Evolutionary conservation across 345 rosid species (phyloP), one percentile per base, ranked within the genome.

Genomic region (Eucalyptus caleyi): DNA sequence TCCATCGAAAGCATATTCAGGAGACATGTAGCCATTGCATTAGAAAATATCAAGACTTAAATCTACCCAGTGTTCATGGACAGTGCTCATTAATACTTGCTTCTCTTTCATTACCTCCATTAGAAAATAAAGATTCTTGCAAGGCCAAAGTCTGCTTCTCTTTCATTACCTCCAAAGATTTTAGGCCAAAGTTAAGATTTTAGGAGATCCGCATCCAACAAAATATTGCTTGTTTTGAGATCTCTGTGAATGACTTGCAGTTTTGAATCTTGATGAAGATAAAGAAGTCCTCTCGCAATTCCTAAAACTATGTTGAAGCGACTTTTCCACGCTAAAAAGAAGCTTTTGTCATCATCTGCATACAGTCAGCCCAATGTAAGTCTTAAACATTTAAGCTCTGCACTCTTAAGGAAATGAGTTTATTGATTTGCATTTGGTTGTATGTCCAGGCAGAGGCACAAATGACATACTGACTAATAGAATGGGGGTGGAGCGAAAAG

Each of bases 1-100:
- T 8, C 97, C 95, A 50, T 92, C 93, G 15, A 93, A 40, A 18
- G 93, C 93, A 80, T 88, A 88, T 47, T 91, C 18, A 1, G 69
- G 69, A 13, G 69, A 86, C 87, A 86, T 86, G 34, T 86, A 86
- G 24, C 87, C 87, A 4, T 19, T 86, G 87, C 44, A 86, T 32
- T 32, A 26, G 16, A 82, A 12, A 81, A 88, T 47, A 47, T 62
- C 54, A 10, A 2, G 13, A 34, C 42, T 45, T 47, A 88, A 69
- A 69, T 47, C 9, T 11, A 7, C 21, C 37, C 50, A 19, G 10
- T 56, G 10, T 56, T 23, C 11, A 23, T 56, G 60, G 27, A 56
- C 2, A 56, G 3, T 56, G 62, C 62, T 56, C 27, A 4, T 56
- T 56, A n/a, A 67, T 67, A 8, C 32, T 8, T 4, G 42, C 80